Percentiles rank a stretch among this genome's conserved stretches.
phyloP scores from a whole-genome alignment of 2,329 filamentous ascomycete genomes.

The Proliferodiscus dingleyae region DNA sequence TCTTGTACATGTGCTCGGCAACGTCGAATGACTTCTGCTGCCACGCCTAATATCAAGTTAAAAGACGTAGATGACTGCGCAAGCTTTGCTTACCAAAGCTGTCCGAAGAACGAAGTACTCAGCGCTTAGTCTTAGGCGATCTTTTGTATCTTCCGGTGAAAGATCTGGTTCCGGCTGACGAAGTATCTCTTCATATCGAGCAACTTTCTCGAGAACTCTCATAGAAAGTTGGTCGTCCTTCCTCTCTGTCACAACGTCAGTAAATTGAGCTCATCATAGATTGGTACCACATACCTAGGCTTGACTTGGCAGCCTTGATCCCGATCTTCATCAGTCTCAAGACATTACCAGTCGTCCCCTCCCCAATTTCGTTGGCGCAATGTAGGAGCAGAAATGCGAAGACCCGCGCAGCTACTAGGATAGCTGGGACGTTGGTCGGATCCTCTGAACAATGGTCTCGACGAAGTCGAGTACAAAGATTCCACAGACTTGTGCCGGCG shows the following conservation, averaged over 20 bases:
- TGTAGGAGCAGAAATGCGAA: slow-evolving; percentile 67
- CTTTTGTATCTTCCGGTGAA: slow-evolving; percentile 23
- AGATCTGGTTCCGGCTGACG: slow-evolving; percentile 28
- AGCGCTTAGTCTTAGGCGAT: slow-evolving; percentile 26
- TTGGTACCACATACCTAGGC: slow-evolving; percentile 47
- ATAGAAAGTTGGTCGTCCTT: slow-evolving; percentile 52
- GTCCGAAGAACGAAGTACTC: slow-evolving; percentile 33
- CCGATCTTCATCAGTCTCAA: slow-evolving; percentile 61
- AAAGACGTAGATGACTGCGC: slow-evolving; percentile 16
- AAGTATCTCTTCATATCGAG: slow-evolving; percentile 47
- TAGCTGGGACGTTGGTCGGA: slow-evolving; percentile 15
- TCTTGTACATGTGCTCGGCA: slow-evolving; percentile 72
- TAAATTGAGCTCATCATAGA: not conserved
- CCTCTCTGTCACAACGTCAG: slow-evolving; percentile 17
- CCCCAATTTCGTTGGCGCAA: slow-evolving; percentile 40
- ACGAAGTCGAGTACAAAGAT: slow-evolving; percentile 52
- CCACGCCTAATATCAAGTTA: slow-evolving; percentile 57
- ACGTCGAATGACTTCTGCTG: slow-evolving; percentile 67
- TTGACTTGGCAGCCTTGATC: slow-evolving; percentile 59
- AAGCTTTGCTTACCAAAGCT: slow-evolving; percentile 48
- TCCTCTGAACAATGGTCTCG: slow-evolving; percentile 31
- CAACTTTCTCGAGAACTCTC: slow-evolving; percentile 59
- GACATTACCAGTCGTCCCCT: slow-evolving; percentile 34
- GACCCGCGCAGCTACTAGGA: slow-evolving; percentile 36
- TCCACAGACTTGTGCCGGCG: slow-evolving; percentile 60